phyloP scores from a whole-genome alignment of 345 rosid genomes.

The Geranium rotundifolium region DNA sequence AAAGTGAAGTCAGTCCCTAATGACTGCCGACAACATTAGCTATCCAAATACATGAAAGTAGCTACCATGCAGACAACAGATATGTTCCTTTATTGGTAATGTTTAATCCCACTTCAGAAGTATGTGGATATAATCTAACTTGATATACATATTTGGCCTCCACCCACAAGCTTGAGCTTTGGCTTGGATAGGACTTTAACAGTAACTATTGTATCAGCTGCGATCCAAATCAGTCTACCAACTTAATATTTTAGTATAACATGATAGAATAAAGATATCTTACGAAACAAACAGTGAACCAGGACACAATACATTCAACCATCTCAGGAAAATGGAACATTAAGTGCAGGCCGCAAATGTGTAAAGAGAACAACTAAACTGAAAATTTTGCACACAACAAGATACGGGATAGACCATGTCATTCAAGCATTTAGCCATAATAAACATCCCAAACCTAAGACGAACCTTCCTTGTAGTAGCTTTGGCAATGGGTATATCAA shows the following conservation, averaged over 20 bases:
- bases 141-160: too few relatives aligned
- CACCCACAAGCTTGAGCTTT: too few relatives aligned
- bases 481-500: conserved; percentile 60
- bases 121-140: too few relatives aligned
- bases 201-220: too few relatives aligned
- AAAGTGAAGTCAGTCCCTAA: too few relatives aligned
- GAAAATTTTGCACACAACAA: too few relatives aligned
- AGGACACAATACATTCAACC: background rate
- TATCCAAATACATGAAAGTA: background rate
- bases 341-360: too few relatives aligned
- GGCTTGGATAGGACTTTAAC: too few relatives aligned
- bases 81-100: background rate
- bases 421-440: background rate
- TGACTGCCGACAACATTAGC: too few relatives aligned
- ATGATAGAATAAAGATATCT: background rate
- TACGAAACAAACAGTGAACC: background rate
- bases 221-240: background rate
- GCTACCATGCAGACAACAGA: background rate
- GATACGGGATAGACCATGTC: background rate
- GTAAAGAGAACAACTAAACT: too few relatives aligned
- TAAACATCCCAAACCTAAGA: background rate
- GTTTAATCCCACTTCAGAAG: too few relatives aligned
- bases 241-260: too few relatives aligned
- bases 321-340: background rate
- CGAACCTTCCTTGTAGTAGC: conserved; percentile 63